Percentiles rank a stretch among this genome's conserved stretches.
phyloP scores from a whole-genome alignment of 208 protist genomes.

The Trypanosomatidae sp. region DNA sequence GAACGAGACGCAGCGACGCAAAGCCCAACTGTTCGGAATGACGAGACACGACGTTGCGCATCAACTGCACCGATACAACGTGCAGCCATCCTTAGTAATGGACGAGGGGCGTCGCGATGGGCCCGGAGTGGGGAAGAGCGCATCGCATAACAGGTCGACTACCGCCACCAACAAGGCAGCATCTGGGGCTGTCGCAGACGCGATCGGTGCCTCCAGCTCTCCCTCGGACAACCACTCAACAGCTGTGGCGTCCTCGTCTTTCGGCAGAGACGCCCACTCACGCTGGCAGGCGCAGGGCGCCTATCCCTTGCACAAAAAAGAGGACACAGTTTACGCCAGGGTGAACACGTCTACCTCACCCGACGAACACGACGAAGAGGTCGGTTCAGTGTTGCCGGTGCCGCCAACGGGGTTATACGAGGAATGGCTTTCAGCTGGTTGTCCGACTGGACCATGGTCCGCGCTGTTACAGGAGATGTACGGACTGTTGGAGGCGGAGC shows the following conservation, averaged over 20 bases:
- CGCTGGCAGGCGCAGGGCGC: conserved; percentile 18
- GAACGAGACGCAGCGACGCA: conserved; percentile 47
- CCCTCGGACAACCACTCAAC: not conserved
- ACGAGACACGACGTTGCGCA: conserved; percentile 46
- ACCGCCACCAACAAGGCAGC: not conserved
- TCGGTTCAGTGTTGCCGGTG: conserved; percentile 13
- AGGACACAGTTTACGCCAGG: not conserved
- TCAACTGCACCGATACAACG: conserved; percentile 37
- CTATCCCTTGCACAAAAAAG: conserved; percentile 6
- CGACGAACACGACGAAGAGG: not conserved
- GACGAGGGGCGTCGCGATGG: conserved; percentile 21
- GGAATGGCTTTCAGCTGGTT: conserved; percentile 51
- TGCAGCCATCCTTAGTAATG: conserved; percentile 30
- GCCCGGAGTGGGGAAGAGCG: not conserved
- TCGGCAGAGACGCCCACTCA: conserved; percentile 10
- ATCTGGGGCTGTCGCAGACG: not conserved
- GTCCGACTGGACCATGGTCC: conserved; percentile 51
- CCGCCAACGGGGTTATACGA: conserved; percentile 41
- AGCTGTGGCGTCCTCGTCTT: not conserved
- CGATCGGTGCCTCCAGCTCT: not conserved
- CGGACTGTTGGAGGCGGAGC: conserved; percentile 48
- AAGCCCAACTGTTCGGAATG: conserved; percentile 56
- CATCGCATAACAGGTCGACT: not conserved
- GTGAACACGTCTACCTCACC: not conserved
- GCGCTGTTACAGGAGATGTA: conserved; percentile 65